A percentile compares a stretch with the other conserved stretches of the same genome.
phyloP scores from a whole-genome alignment of 2,329 filamentous ascomycete species.

The Sporothrix curviconia region DNA sequence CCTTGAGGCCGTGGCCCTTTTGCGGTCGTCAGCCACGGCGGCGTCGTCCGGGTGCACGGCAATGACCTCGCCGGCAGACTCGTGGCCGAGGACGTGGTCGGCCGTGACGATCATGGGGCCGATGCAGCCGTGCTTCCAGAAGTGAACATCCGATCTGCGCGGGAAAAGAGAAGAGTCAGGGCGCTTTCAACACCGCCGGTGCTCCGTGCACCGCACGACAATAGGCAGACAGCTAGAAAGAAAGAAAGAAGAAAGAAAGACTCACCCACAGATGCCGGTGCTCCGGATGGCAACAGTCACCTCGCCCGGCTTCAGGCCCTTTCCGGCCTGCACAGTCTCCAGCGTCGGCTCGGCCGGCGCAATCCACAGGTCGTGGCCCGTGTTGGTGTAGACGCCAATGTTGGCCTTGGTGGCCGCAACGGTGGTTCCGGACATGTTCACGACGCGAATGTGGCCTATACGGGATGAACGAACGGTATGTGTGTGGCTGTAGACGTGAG shows the following conservation, averaged over 20 bases:
- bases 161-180: constrained; percentile 11
- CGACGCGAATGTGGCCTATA: not conserved
- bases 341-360: constrained; percentile 68
- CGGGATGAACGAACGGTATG: not conserved
- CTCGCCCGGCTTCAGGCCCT: constrained; percentile 69
- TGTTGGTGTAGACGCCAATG: constrained; percentile 95
- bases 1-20: constrained; percentile 67
- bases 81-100: constrained; percentile 90
- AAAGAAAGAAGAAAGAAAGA: not conserved
- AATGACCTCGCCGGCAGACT: constrained; percentile 79
- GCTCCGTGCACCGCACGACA: too few relatives aligned
- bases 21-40: constrained; percentile 27
- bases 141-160: constrained; percentile 81
- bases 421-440: constrained; percentile 9
- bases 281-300: constrained; percentile 85
- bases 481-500: not conserved
- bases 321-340: constrained; percentile 62
- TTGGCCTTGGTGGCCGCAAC: constrained; percentile 65
- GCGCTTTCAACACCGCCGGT: too few relatives aligned
- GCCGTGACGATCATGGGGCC: constrained; percentile 89
- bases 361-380: constrained; percentile 85
- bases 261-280: constrained; percentile 90
- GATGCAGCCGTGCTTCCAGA: constrained; percentile 94
- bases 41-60: constrained; percentile 54
- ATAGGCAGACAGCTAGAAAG: not conserved